A percentile compares a stretch with the other conserved stretches of the same genome.
phyloP scores from a whole-genome alignment of 805 yeast species.

The Komagataella populi region DNA sequence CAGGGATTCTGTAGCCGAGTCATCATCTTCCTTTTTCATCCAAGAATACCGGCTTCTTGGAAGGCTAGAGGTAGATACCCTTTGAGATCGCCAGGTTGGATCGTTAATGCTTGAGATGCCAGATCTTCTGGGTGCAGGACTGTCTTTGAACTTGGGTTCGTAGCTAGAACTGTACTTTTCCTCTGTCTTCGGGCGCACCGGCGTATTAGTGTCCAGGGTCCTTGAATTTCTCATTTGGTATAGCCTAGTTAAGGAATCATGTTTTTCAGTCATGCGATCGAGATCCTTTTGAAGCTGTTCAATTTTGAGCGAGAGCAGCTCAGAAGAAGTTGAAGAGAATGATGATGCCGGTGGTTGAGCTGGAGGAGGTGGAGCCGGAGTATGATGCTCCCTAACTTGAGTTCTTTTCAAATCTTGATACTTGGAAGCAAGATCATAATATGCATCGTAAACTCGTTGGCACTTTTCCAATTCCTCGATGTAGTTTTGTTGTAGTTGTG shows the following conservation, averaged over 20 bases:
- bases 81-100: background rate
- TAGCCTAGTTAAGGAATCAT: background rate
- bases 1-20: background rate
- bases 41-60: background rate
- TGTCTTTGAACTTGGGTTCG: background rate
- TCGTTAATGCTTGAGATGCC: background rate
- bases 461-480: constrained; percentile 16
- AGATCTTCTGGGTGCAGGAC: background rate
- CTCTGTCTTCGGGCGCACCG: background rate
- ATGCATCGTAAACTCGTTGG: constrained; percentile 18
- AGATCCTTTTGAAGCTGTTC: background rate
- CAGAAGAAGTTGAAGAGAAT: background rate
- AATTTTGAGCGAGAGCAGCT: background rate
- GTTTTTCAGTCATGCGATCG: background rate
- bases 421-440: constrained; percentile 16
- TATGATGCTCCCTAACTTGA: background rate
- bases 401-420: constrained; percentile 6
- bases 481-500: constrained; percentile 14
- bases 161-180: background rate
- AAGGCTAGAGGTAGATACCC: background rate
- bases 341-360: background rate
- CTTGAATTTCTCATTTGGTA: background rate
- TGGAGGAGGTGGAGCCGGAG: background rate
- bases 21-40: background rate
- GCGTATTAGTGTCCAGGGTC: background rate